phyloP scores from a whole-genome alignment of 1,284 basidiomycete genomes.

The Sphaerobolus stellatus region DNA sequence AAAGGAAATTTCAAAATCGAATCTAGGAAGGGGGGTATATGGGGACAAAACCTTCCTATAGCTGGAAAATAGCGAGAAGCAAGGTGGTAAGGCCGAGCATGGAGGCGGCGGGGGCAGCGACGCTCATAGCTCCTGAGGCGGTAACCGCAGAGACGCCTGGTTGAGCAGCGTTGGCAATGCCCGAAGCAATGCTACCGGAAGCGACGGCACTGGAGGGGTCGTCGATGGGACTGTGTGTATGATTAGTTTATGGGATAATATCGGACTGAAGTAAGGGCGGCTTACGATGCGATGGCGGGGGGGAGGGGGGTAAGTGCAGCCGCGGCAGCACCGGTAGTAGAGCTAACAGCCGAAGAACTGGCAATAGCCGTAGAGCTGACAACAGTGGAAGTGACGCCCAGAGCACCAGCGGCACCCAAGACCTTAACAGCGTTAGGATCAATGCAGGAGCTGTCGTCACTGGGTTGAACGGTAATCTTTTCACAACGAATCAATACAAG shows the following conservation, averaged over 20 bases:
- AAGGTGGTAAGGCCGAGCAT: not conserved
- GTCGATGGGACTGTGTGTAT: no score
- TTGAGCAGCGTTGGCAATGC: not conserved
- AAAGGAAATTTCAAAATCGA: not conserved
- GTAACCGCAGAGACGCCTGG: not conserved
- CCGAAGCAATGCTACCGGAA: not conserved
- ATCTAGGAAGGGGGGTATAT: not conserved
- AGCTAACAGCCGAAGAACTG: slow-evolving; percentile 20
- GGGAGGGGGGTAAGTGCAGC: slow-evolving; percentile 20
- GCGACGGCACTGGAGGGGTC: not conserved
- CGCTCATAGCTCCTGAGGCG: slow-evolving; percentile 3
- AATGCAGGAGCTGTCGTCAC: slow-evolving; percentile 53
- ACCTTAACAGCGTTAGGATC: slow-evolving; percentile 15
- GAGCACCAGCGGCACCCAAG: not conserved
- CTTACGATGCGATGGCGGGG: slow-evolving; percentile 27
- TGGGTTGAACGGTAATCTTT: slow-evolving; percentile 54
- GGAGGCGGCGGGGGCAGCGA: slow-evolving; percentile 3
- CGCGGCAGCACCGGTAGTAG: slow-evolving; percentile 20
- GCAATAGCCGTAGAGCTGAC: slow-evolving; percentile 9
- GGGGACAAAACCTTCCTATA: not conserved
- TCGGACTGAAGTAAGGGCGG: no score
- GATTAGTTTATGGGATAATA: no score
- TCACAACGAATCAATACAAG: slow-evolving; percentile 9
- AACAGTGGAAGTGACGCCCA: slow-evolving; percentile 6
- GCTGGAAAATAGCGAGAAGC: slow-evolving; percentile 1